Evolutionary conservation across 2,329 filamentous ascomycete species (phyloP).

Genomic region (Alternaria consortialis): DNA sequence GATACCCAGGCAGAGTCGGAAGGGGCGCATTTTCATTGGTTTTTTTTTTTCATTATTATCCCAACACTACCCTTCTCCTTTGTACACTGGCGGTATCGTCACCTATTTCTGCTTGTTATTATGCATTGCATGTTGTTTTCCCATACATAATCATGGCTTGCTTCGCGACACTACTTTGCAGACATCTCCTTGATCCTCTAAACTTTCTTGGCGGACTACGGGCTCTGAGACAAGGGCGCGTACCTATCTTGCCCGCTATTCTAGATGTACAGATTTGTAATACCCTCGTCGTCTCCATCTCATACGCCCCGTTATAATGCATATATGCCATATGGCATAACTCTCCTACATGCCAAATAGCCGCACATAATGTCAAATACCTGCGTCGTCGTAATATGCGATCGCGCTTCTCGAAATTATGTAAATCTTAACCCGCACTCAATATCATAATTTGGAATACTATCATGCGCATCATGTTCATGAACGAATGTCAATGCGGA

Average conservation of each 20-base stretch:
- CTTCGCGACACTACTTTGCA: slow-evolving; percentile 7
- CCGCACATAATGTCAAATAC: slow-evolving; percentile 1
- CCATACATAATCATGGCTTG: slow-evolving; percentile 5
- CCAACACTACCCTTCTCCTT: slow-evolving; percentile 6
- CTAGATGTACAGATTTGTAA: slow-evolving; percentile 11
- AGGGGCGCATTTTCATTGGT: slow-evolving; percentile 14
- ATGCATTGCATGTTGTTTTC: slow-evolving; percentile 6
- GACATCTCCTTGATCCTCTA: slow-evolving; percentile 3
- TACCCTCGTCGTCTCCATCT: slow-evolving; percentile 1
- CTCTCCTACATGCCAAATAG: background rate
- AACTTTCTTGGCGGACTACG: background rate
- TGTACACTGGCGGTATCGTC: slow-evolving; percentile 14
- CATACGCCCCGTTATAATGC: background rate
- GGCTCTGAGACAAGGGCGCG: background rate
- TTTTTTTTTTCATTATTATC: background rate
- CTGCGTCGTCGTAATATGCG: background rate
- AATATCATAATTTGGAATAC: slow-evolving; percentile 11
- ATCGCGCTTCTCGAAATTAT: background rate
- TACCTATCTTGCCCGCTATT: background rate
- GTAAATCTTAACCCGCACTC: slow-evolving; percentile 3
- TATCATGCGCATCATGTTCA: slow-evolving; percentile 3
- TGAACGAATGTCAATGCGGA: background rate
- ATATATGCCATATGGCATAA: background rate
- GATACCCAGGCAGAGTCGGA: slow-evolving; percentile 18
- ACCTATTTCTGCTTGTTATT: background rate